phyloP scores from a whole-genome alignment of 441 rosid species.

The Iberis amara region DNA sequence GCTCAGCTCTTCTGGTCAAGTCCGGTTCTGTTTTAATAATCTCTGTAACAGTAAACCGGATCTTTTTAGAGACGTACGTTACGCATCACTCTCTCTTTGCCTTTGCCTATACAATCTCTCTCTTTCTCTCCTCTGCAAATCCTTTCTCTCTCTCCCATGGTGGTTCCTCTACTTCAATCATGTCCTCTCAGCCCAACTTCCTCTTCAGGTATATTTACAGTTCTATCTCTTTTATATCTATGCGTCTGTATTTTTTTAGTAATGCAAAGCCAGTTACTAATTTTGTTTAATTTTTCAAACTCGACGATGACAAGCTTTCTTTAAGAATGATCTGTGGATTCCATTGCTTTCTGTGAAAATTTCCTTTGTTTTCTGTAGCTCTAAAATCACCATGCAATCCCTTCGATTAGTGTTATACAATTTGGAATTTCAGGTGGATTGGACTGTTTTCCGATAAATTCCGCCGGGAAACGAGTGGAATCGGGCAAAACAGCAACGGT shows the following conservation, averaged over 20 bases:
- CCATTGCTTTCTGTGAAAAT: not conserved
- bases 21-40: constrained; percentile 21
- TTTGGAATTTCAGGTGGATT: constrained; percentile 31
- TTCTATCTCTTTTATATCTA: not conserved
- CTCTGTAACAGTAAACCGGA: constrained; percentile 21
- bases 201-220: constrained; percentile 22
- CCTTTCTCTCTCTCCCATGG: constrained; percentile 32
- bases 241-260: not conserved
- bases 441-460: constrained; percentile 27
- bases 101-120: constrained; percentile 21
- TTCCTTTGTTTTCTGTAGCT: not conserved
- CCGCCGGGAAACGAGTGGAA: constrained; percentile 21
- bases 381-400: constrained; percentile 23
- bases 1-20: constrained; percentile 6
- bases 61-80: constrained; percentile 25
- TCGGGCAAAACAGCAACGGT: constrained; percentile 6
- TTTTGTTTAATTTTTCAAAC: not conserved
- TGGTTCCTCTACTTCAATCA: constrained; percentile 33
- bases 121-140: constrained; percentile 22
- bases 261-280: no score
- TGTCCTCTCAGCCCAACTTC: constrained; percentile 34
- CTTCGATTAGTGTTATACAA: no score
- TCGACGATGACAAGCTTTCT: not conserved
- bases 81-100: constrained; percentile 16
- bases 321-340: not conserved